phyloP scores from a whole-genome alignment of 2,329 filamentous ascomycete genomes.

The Sclerotinia glacialis region DNA sequence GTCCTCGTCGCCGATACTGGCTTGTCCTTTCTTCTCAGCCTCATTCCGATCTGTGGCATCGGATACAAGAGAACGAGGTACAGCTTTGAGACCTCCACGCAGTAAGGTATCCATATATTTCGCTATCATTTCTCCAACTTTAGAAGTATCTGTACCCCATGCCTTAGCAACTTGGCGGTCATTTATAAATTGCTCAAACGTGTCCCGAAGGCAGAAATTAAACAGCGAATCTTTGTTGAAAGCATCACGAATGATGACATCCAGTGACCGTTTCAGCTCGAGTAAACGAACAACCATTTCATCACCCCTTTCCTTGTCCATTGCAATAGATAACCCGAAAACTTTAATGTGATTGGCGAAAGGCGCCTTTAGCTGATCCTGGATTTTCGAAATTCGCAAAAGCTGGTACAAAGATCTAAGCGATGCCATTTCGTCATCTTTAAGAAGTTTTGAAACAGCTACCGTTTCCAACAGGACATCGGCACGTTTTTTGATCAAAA shows the following conservation, averaged over 20 bases:
- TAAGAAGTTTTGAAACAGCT: slow-evolving; percentile 70
- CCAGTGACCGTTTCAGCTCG: slow-evolving; percentile 74
- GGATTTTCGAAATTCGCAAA: slow-evolving; percentile 68
- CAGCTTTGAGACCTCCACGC: slow-evolving; percentile 79
- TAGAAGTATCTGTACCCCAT: slow-evolving; percentile 81
- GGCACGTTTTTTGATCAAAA: slow-evolving; percentile 67
- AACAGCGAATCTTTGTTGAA: slow-evolving; percentile 78
- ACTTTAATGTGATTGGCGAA: slow-evolving; percentile 78
- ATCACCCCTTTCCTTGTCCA: slow-evolving; percentile 72
- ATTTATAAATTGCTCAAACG: slow-evolving; percentile 91
- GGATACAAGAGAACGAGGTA: slow-evolving; percentile 66
- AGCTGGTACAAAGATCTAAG: slow-evolving; percentile 76
- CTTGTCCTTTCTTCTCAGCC: slow-evolving; percentile 60
- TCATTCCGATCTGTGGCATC: slow-evolving; percentile 56
- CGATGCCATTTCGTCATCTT: slow-evolving; percentile 64
- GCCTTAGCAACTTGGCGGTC: slow-evolving; percentile 69
- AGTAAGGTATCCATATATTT: slow-evolving; percentile 92
- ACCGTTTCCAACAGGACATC: slow-evolving; percentile 62
- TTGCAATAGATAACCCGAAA: slow-evolving; percentile 74
- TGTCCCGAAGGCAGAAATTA: slow-evolving; percentile 73
- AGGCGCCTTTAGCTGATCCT: slow-evolving; percentile 64
- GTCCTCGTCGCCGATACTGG: slow-evolving; percentile 79
- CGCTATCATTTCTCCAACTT: slow-evolving; percentile 97
- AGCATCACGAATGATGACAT: slow-evolving; percentile 71
- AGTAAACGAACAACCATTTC: slow-evolving; percentile 85